Base-by-base conservation (phyloP, 2,329 filamentous ascomycete genomes). In the Fusarium albidum region DNA sequence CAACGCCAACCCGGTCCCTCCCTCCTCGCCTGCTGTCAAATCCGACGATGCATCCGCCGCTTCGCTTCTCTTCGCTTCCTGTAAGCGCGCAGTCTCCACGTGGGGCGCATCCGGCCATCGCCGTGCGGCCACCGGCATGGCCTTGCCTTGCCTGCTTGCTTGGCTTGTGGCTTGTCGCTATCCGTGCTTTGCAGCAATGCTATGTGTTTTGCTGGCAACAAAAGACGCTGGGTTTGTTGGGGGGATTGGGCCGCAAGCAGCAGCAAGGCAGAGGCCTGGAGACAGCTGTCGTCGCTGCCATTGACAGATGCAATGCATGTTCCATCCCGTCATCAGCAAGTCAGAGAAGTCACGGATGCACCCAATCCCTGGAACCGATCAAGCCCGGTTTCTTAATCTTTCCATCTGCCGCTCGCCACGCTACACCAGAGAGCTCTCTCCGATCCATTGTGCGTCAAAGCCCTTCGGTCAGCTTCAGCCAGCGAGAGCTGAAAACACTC, bases 11-110 rank as follows among this genome's bases (percentile, higher is more conserved):
- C 33, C 44, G 29, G 27, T 11, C 31, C 26, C 27, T 29, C 44
- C 53, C 49, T 46, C 33, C 41, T 43, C 46, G 29, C 28, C 8
- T 34, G 7, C 28, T 59, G 49, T 38, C 50, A 58, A 49, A 39
- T 32, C 46, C 57, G 44, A 46, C 48, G 40, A 21, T 45, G 45
- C 49, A 56, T 55, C 49, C 50, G 49, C 42, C 46, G 32, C 41
- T 33, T 58, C 53, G 48, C 50, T 61, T 58, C 55, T 41, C 50
- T 61, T 50, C 48, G 32, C 50, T 54, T 55, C 49, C 46, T 53
- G 55, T 61, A 65, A 66, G 64, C 61, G 54, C 55, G 54, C 46
- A 58, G 4, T 57, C 59, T 55, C 64, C 64, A 66, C 64, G 61
- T 67, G 64, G 63, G 60, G 56, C 59, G 33, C 53, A 49, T 54